Evolutionary conservation across 2,329 filamentous ascomycete species (phyloP).

Genomic region (Aspergillus proliferans): DNA sequence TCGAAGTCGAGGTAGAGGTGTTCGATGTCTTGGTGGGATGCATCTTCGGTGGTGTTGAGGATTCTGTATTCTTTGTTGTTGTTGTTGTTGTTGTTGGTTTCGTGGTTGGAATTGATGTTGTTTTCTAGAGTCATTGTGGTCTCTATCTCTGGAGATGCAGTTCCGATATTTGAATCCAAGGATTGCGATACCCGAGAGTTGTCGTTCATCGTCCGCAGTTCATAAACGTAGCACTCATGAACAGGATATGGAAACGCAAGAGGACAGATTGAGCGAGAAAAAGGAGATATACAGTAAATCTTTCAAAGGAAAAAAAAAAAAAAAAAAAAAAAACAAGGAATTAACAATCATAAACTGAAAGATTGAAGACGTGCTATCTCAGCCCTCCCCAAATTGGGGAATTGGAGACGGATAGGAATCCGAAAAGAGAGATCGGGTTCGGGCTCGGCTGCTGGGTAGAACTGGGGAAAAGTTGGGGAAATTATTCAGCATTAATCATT

Average conservation of each 20-base stretch:
- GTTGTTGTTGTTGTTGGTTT: too few species aligned
- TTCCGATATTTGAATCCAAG: not conserved
- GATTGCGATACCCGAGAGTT: not conserved
- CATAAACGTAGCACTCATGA: not conserved
- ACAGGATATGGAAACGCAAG: not conserved
- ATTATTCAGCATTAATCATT: too few species aligned
- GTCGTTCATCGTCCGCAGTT: not conserved
- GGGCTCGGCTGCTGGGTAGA: too few species aligned
- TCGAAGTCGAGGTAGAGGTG: conserved; percentile 57
- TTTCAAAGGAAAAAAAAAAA: not conserved
- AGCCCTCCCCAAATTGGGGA: too few species aligned
- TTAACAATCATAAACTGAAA: not conserved
- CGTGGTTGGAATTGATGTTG: not conserved
- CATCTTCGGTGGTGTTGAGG: not conserved
- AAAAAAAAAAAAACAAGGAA: not conserved
- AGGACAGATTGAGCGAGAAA: not conserved
- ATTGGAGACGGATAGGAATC: too few species aligned
- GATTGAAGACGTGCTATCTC: too few species aligned
- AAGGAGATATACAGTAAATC: too few species aligned
- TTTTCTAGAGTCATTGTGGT: not conserved
- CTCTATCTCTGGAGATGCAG: not conserved
- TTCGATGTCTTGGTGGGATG: conserved; percentile 30
- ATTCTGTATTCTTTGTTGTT: too few species aligned
- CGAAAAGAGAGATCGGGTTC: too few species aligned
- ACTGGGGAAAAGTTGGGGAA: too few species aligned